Evolutionary conservation across 164 flowering plant species (phyloP).

Genomic region (Vitis cinerea): DNA sequence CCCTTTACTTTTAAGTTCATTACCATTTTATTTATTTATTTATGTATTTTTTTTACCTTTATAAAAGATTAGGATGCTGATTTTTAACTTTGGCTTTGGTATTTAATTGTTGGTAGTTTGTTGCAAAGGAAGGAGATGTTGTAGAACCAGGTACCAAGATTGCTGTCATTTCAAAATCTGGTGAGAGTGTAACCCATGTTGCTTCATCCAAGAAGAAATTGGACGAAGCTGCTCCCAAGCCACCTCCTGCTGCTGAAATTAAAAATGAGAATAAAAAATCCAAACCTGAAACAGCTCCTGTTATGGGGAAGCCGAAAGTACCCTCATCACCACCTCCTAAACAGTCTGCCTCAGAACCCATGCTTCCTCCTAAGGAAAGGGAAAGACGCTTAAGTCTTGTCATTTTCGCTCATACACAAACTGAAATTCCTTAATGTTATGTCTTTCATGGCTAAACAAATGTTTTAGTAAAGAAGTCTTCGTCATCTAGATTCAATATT

Average conservation of each 20-base stretch:
- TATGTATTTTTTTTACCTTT: not conserved
- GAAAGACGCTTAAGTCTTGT: constrained; percentile 73
- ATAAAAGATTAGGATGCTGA: not conserved
- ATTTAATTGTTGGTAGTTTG: constrained; percentile 44
- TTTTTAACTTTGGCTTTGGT: not conserved
- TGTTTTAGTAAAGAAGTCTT: too few species aligned
- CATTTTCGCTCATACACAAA: too few species aligned
- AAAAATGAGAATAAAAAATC: constrained; percentile 42
- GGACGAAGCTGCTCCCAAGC: constrained; percentile 36
- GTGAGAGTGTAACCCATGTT: constrained; percentile 58
- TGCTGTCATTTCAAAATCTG: constrained; percentile 85
- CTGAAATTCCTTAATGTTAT: too few species aligned
- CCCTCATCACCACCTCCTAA: constrained; percentile 51
- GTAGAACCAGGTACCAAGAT: constrained; percentile 91
- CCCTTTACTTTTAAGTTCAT: too few species aligned
- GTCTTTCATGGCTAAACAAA: too few species aligned
- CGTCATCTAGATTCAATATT: too few species aligned
- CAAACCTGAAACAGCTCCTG: constrained; percentile 46
- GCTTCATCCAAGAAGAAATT: constrained; percentile 57
- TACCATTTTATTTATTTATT: too few species aligned
- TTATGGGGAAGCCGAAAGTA: constrained; percentile 53
- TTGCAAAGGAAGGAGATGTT: constrained; percentile 94
- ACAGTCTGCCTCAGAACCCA: constrained; percentile 69
- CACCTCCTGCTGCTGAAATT: constrained; percentile 28
- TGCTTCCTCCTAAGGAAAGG: constrained; percentile 95